Evolutionary conservation across 2,329 filamentous ascomycete species (phyloP).

Genomic region (Aspergillus quadrilineatus): DNA sequence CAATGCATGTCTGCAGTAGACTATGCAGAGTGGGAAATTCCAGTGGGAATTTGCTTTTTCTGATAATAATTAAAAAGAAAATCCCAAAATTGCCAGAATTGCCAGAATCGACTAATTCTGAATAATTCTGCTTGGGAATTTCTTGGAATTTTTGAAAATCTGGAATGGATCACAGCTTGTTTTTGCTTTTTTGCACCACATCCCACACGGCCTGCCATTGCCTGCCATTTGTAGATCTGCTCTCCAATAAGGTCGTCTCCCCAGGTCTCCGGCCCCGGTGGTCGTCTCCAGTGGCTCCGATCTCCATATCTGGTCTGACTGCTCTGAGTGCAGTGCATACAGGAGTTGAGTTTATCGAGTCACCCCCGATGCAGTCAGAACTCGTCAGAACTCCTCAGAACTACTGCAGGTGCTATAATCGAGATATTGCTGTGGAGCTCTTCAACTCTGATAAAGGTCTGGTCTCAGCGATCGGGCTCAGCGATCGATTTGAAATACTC

Average conservation of each 20-base stretch:
- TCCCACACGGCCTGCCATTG: constrained; percentile 1
- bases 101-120: no score
- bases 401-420: no score
- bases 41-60: constrained; percentile 10
- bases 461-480: neutral
- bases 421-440: no score
- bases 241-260: neutral
- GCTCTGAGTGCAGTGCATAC: no score
- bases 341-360: no score
- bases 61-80: no score
- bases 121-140: neutral
- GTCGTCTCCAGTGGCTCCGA: constrained; percentile 7
- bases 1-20: constrained; percentile 19
- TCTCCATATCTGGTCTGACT: neutral
- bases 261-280: neutral
- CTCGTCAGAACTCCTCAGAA: no score
- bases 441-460: no score
- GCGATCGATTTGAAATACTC: constrained; percentile 5
- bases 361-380: no score
- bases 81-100: no score
- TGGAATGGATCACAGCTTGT: neutral
- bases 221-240: constrained; percentile 20
- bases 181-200: constrained; percentile 9
- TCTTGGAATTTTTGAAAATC: neutral
- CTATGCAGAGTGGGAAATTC: constrained; percentile 19